Evolutionary conservation across 176 grass and related monocot genomes (phyloP), one percentile per base, ranked within the genome.

Genomic region (Carex pumila): DNA sequence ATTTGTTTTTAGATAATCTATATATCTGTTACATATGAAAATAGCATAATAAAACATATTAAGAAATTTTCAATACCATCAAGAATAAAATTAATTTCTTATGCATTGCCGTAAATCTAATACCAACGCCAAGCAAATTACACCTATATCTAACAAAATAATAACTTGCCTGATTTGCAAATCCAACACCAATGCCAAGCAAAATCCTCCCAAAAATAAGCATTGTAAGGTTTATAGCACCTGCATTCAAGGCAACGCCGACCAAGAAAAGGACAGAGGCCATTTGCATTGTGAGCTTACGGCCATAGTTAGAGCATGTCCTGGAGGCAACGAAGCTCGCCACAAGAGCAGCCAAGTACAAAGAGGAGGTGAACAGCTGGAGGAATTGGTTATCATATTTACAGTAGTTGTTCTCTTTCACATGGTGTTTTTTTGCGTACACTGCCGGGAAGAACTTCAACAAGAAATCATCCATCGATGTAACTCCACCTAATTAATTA

Each of bases 381-480:
- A 94, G 89, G 0, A 75, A 65, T 59, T 94, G 89, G 83, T 91
- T 85, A 83, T 94, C 87, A 18, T 86, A 94, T 57, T 94, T 91
- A 85, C 89, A 94, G 87, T 94, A 94, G 87, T 91, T 89, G 85
- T 91, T 88, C 85, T 91, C 91, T 61, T 18, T 58, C 1, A 39
- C 88, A 2, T 50, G 15, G 85, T 94, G 89, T 72, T 94, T 94
- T 10, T 86, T 82, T 13, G 10, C 71, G 71, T 81, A 89, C 49
- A 94, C 87, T 0, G 14, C 1, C 0, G 89, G 89, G 85, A 94
- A 91, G 85, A 94, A 89, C 37, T 10, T 66, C 8, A 77, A 4
- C 17, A 94, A 13, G 79, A 94, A 91, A 59, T 89, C 89, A 36
- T 94, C 89, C 92, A 91, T 94, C 6, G 92, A 79, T 1, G 92